These are phyloP conservation scores for Aschersonia sp. DNA, from an alignment of 2,329 filamentous ascomycete species.

Conservation along the genomic window DNA sequence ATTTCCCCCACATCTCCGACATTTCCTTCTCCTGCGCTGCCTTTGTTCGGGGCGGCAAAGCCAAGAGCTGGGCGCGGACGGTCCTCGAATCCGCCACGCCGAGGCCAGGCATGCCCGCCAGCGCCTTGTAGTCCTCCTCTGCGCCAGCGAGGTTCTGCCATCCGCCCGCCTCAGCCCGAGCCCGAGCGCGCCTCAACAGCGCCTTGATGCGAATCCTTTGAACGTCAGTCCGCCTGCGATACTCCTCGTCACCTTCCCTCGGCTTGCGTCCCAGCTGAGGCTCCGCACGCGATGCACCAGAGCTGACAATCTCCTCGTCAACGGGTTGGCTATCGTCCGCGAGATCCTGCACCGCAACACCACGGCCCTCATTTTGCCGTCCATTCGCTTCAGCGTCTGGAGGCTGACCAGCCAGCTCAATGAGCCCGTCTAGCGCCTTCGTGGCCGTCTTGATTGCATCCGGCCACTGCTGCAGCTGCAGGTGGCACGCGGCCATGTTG, in stretches of 20 bases:
- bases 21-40: conserved; percentile 75
- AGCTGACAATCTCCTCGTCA: conserved; percentile 46
- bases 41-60: conserved; percentile 55
- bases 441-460: conserved; percentile 63
- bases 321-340: conserved; percentile 17
- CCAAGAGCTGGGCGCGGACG: conserved; percentile 50
- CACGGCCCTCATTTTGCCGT: conserved; percentile 8
- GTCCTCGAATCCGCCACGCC: conserved; percentile 50
- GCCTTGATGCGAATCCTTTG: conserved; percentile 70
- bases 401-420: conserved; percentile 26
- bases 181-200: conserved; percentile 64
- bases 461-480: conserved; percentile 79
- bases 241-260: background rate
- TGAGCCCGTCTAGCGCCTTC: conserved; percentile 54
- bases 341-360: too few species aligned
- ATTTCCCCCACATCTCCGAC: conserved; percentile 93
- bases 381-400: conserved; percentile 1
- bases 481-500: conserved; percentile 79
- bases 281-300: conserved; percentile 37
- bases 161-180: conserved; percentile 53
- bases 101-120: conserved; percentile 42
- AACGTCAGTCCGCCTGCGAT: conserved; percentile 36
- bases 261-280: conserved; percentile 13
- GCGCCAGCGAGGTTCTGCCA: conserved; percentile 74
- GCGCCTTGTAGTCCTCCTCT: conserved; percentile 61